These are phyloP conservation scores for Paxillus involutus DNA, from an alignment of 768 basidiomycete species.

Conservation along the genomic window DNA sequence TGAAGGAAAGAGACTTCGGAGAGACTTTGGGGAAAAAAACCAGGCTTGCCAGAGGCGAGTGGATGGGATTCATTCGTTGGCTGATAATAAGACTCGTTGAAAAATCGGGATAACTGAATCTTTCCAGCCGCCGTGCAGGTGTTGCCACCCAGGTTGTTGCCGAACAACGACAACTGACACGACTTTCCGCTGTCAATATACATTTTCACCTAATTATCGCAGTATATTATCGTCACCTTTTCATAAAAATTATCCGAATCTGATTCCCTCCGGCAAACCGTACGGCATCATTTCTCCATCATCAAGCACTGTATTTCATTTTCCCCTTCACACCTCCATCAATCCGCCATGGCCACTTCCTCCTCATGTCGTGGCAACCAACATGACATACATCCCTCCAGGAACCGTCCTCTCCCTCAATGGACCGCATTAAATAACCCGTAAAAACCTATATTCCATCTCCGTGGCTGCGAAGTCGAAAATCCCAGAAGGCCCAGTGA, in stretches of 20 bases:
- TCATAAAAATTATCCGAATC: neutral
- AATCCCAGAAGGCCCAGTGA: constrained; percentile 2
- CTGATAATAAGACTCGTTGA: neutral
- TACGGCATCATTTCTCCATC: neutral
- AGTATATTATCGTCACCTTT: neutral
- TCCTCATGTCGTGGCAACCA: constrained; percentile 1
- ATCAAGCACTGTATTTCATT: too few relatives aligned
- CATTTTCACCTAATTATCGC: neutral
- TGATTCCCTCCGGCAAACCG: neutral
- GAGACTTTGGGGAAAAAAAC: constrained; percentile 6
- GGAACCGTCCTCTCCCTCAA: constrained; percentile 1
- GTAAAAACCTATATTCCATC: constrained; percentile 2
- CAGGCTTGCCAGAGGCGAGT: neutral
- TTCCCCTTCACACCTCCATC: too few relatives aligned
- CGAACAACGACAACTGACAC: neutral
- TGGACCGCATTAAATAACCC: constrained; percentile 8
- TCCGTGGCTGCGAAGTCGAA: constrained; percentile 12
- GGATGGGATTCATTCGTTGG: neutral
- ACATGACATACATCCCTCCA: neutral
- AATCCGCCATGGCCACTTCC: too few relatives aligned
- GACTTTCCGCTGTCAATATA: neutral
- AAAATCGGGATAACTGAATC: neutral
- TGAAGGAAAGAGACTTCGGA: constrained; percentile 3
- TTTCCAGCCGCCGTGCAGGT: neutral
- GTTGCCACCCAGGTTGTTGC: neutral